Evolutionary conservation across 305 asterid species (phyloP).

Genomic region (Solanum hybrid): DNA sequence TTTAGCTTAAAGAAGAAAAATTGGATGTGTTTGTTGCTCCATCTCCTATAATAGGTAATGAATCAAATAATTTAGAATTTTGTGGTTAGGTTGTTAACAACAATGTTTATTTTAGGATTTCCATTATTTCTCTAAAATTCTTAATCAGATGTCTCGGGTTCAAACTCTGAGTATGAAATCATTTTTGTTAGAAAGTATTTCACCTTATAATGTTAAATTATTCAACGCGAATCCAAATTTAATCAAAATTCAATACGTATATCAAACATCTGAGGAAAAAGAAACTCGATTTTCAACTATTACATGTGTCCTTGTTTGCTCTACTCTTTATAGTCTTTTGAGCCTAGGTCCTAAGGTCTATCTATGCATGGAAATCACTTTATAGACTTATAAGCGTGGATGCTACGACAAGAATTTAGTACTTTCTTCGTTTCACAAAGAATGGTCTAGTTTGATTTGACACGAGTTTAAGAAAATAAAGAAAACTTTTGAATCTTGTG

Average conservation of each 20-base stretch:
- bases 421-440: not conserved
- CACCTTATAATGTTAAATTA: not conserved
- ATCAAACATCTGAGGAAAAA: not conserved
- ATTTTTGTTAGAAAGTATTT: not conserved
- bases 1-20: not conserved
- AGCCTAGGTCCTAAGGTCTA: not conserved
- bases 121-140: not conserved
- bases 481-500: too few species aligned
- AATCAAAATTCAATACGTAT: accelerated
- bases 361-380: not conserved
- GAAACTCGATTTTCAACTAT: not conserved
- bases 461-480: too few species aligned
- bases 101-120: not conserved
- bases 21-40: not conserved
- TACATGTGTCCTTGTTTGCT: not conserved
- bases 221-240: accelerated
- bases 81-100: not conserved
- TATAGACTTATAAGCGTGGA: not conserved
- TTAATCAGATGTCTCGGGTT: not conserved
- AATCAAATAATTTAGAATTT: not conserved
- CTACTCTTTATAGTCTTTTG: not conserved
- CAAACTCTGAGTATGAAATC: not conserved
- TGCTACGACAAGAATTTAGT: not conserved
- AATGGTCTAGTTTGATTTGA: too few species aligned
- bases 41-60: not conserved